phyloP scores from a whole-genome alignment of 139 green algal genomes.

The Desmodesmus armatus region DNA sequence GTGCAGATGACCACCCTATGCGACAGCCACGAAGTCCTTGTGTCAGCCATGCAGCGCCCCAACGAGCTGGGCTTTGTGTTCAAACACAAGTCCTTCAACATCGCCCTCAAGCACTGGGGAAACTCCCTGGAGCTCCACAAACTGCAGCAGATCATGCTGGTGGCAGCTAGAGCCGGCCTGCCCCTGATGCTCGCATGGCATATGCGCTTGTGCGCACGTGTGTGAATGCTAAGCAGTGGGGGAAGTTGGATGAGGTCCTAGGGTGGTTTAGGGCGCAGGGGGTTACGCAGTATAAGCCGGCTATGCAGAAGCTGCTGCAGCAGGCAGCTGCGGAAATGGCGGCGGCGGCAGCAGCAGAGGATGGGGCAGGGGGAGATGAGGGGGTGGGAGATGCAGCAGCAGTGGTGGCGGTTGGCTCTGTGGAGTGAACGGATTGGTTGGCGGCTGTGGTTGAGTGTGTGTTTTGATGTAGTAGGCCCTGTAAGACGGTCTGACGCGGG shows the following conservation, averaged over 20 bases:
- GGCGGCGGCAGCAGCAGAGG: not conserved
- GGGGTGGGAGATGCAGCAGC: not conserved
- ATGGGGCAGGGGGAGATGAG: not conserved
- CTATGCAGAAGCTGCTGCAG: constrained; percentile 11
- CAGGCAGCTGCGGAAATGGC: not conserved
- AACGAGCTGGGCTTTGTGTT: constrained; percentile 36
- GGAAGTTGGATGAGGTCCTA: not conserved
- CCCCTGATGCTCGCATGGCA: not conserved
- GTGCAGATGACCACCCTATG: constrained; percentile 19
- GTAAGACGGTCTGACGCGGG: no score
- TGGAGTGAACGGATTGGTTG: not conserved
- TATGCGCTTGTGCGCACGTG: constrained; percentile 24
- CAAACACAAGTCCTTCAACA: constrained; percentile 14
- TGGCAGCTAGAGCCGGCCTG: not conserved
- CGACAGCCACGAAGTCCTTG: constrained; percentile 12
- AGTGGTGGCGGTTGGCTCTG: not conserved
- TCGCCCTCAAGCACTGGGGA: constrained; percentile 30
- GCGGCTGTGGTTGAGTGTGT: no score
- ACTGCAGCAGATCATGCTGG: not conserved
- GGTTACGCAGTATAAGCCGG: not conserved
- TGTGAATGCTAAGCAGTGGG: not conserved
- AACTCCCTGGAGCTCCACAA: constrained; percentile 2
- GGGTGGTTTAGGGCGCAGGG: constrained; percentile 14
- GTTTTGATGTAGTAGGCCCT: no score
- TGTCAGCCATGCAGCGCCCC: constrained; percentile 29